phyloP scores from a whole-genome alignment of 108 stramenopile species.

The Conticribra weissflogii region DNA sequence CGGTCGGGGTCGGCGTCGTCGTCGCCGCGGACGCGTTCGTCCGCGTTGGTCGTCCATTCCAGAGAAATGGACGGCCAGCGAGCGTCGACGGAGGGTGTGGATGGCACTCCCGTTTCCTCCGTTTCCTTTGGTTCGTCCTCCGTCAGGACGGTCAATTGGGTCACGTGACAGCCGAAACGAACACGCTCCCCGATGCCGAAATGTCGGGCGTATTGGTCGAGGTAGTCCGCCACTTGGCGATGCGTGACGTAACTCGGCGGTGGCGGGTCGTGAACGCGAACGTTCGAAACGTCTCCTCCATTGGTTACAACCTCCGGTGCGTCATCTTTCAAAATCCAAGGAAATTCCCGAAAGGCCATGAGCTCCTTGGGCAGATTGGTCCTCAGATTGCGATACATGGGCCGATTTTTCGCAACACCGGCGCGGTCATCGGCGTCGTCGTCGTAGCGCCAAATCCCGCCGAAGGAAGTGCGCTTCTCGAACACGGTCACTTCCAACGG shows the following conservation, averaged over 20 bases:
- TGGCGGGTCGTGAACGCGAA: neutral
- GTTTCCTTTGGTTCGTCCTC: constrained; percentile 4
- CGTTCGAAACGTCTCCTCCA: too few relatives aligned
- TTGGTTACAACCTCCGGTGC: too few relatives aligned
- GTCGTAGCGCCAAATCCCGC: constrained; percentile 76
- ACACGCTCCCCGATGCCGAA: constrained; percentile 60
- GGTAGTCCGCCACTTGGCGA: constrained; percentile 62
- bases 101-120: constrained; percentile 25
- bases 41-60: constrained; percentile 29
- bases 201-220: constrained; percentile 56
- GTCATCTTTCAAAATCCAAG: constrained; percentile 49
- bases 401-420: constrained; percentile 28
- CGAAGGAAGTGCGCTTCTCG: constrained; percentile 56
- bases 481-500: constrained; percentile 52
- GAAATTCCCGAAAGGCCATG: constrained; percentile 84
- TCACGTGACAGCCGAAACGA: constrained; percentile 55
- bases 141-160: constrained; percentile 55
- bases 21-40: neutral
- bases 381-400: constrained; percentile 79
- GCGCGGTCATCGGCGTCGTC: constrained; percentile 4
- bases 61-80: constrained; percentile 28
- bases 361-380: constrained; percentile 88
- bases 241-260: constrained; percentile 74
- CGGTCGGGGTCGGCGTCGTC: too few relatives aligned
- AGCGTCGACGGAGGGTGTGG: too few relatives aligned